Base-by-base conservation (phyloP, 768 basidiomycete genomes). In the Suillus bovinus region DNA sequence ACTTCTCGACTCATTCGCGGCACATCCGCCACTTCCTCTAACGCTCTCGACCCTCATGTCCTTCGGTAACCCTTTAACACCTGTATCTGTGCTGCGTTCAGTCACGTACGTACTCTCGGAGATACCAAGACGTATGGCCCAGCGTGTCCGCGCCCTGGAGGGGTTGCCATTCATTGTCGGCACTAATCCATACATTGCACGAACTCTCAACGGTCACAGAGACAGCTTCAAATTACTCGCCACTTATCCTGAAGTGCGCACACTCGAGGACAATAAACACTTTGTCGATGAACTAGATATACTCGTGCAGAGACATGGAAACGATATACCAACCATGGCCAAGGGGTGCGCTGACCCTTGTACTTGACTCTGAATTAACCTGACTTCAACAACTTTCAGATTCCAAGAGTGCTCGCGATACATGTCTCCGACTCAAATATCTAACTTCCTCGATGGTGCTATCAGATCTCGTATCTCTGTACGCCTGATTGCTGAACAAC, bases 261-360 rank as follows among this genome's bases (percentile, higher is more conserved):
- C 81, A 22, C 78, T 92, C 29, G 81, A 85, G 59, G 87, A 92
- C 64, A 96, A 95, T 65, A 79, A 79, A 5, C 71, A 74, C 17
- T 94, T 95, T 67, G 84, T 88, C 0, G 80, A 83, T 56, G 80
- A 86, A 64, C 79, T 96, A n/a, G 84, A 86, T 47, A 79, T 81
- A 39, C 76, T 96, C 22, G 93, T 96, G 4, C 84, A 85, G 63
- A 80, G 82, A 59, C 94, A 96, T 71, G 83, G 89, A 1, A 89
- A 95, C 74, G 94, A 96, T 72, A 92, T 96, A 56, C 93, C 93
- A 1, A 90, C 89, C 16, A 85, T 96, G 84, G 93, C 94, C 4
- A 94, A 93, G 76, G 94, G 94, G 92, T 88, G 65, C 61, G 77
- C 66, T 29, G 2, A 39, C 36, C 5, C 44, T 29, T 53, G 33